phyloP scores from a whole-genome alignment of 192 early-diverging fungal genomes.

The Bifiguratus adelaidae region DNA sequence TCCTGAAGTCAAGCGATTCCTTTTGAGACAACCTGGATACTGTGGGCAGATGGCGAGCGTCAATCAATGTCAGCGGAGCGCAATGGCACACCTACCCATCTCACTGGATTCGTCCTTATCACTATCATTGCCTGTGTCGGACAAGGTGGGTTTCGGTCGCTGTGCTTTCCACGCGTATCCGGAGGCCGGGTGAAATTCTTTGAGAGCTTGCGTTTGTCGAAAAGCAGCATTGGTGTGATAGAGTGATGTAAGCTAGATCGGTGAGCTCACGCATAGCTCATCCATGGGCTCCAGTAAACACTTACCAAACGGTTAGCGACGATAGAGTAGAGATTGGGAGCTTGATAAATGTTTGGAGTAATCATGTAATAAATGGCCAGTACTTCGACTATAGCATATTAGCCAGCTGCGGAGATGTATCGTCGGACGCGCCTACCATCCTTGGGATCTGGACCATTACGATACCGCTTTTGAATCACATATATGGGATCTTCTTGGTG shows the following conservation, averaged over 20 bases:
- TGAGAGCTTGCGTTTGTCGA: conserved; percentile 34
- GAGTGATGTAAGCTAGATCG: conserved; percentile 31
- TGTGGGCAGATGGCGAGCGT: too few species aligned
- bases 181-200: conserved; percentile 44
- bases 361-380: conserved; percentile 58
- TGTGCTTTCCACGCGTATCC: conserved; percentile 48
- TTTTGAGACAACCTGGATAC: too few species aligned
- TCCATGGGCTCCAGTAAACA: neutral
- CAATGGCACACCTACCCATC: too few species aligned
- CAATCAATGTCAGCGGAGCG: too few species aligned
- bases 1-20: too few species aligned
- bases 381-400: neutral
- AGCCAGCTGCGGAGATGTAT: neutral
- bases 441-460: conserved; percentile 34
- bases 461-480: conserved; percentile 59
- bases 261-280: neutral
- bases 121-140: too few species aligned
- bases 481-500: conserved; percentile 58
- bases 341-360: conserved; percentile 63
- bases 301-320: conserved; percentile 57
- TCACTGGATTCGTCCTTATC: too few species aligned
- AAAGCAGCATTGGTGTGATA: conserved; percentile 43
- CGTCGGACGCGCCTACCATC: conserved; percentile 22
- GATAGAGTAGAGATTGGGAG: conserved; percentile 59
- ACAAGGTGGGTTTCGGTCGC: too few species aligned